phyloP scores from a whole-genome alignment of 306 rosid genomes.

The Crataegus laevigata region DNA sequence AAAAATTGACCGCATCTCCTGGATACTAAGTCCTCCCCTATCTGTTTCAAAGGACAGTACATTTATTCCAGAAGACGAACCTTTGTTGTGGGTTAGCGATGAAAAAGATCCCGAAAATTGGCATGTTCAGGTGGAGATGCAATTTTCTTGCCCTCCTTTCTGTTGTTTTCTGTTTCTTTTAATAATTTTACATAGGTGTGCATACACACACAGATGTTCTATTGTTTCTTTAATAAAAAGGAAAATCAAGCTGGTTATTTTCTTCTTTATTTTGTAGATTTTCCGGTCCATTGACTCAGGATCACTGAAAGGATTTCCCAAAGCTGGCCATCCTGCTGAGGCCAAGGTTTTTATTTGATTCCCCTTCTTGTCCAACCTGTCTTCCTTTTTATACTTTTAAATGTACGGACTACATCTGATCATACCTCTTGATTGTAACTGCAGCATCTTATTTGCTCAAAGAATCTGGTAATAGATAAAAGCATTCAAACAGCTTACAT shows the following conservation, averaged over 20 bases:
- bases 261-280: conserved; percentile 42
- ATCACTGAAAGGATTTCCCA: conserved; percentile 89
- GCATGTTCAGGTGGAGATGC: conserved; percentile 78
- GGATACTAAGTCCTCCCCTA: conserved; percentile 73
- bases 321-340: conserved; percentile 27
- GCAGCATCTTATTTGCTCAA: conserved; percentile 85
- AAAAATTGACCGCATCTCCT: conserved; percentile 76
- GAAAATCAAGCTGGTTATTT: conserved; percentile 4
- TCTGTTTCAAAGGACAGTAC: conserved; percentile 15
- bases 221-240: neutral
- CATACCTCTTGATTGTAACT: conserved; percentile 19
- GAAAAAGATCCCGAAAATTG: conserved; percentile 75
- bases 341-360: conserved; percentile 36
- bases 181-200: neutral
- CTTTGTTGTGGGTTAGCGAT: conserved; percentile 34
- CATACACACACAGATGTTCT: too few species aligned
- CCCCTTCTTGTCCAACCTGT: conserved; percentile 2
- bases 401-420: neutral
- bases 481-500: conserved; percentile 91
- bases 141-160: conserved; percentile 14
- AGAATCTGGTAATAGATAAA: conserved; percentile 63
- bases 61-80: conserved; percentile 55
- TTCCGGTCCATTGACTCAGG: conserved; percentile 93
- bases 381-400: conserved; percentile 2
- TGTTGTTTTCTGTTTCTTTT: neutral